These are phyloP conservation scores for Suillus subluteus DNA, from an alignment of 768 basidiomycete species.

Conservation along the genomic window DNA sequence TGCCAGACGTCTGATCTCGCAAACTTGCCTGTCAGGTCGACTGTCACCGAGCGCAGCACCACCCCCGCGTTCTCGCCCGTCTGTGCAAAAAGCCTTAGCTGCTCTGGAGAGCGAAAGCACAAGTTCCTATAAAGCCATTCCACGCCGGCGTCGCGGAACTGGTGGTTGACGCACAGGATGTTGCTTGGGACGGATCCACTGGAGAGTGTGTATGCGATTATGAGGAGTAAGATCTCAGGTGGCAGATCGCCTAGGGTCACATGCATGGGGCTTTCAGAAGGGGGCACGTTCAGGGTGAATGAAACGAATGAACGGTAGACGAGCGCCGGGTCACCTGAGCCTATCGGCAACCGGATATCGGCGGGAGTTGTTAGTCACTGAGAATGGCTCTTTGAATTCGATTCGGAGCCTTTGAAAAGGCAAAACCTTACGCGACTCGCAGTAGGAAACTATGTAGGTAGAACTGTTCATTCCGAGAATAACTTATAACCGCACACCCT, in stretches of 20 bases:
- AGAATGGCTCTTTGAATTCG: not conserved
- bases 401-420: not conserved
- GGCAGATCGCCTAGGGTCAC: slow-evolving; percentile 23
- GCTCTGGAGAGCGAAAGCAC: slow-evolving; percentile 27
- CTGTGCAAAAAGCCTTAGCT: slow-evolving; percentile 24
- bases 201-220: slow-evolving; percentile 22
- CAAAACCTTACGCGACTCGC: not conserved
- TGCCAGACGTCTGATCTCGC: slow-evolving; percentile 31
- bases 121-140: slow-evolving; percentile 30
- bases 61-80: slow-evolving; percentile 19
- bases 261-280: not conserved
- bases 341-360: not conserved
- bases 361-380: slow-evolving; percentile 1
- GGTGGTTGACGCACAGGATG: slow-evolving; percentile 26
- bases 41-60: slow-evolving; percentile 29
- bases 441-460: not conserved
- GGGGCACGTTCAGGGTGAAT: not conserved
- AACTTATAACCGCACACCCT: not conserved
- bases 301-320: not conserved
- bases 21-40: slow-evolving; percentile 35
- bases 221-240: slow-evolving; percentile 24
- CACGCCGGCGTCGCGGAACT: slow-evolving; percentile 25
- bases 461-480: not conserved
- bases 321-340: slow-evolving; percentile 1
- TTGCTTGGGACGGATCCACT: slow-evolving; percentile 19